phyloP scores from a whole-genome alignment of 169 alveolate species.

The Eimeria necatrix region DNA sequence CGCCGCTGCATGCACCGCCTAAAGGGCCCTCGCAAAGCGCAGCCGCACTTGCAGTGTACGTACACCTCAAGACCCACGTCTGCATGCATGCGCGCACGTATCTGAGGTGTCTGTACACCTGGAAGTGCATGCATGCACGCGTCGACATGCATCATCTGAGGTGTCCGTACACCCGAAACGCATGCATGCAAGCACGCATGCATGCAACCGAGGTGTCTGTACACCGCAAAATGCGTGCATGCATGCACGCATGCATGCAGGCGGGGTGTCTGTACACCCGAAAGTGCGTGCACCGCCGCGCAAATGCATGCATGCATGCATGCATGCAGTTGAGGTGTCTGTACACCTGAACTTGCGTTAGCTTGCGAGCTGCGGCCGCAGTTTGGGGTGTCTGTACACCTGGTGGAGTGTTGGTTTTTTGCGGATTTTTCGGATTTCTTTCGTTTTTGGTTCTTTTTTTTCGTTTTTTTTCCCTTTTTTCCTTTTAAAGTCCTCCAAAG shows the following conservation, averaged over 20 bases:
- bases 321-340: conserved; percentile 1
- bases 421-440: no score
- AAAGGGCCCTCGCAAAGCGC: no score
- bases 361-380: no score
- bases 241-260: background rate
- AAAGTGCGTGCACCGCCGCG: no score
- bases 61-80: no score
- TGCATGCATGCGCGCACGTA: no score
- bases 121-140: conserved; percentile 7
- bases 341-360: conserved; percentile 20
- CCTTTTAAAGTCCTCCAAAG: no score
- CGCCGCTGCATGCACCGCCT: no score
- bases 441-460: no score
- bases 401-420: no score
- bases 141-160: background rate
- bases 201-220: background rate
- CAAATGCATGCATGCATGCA: background rate
- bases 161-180: conserved; percentile 18
- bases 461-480: background rate
- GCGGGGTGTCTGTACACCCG: background rate
- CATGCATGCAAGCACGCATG: background rate
- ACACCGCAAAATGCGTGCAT: background rate
- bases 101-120: no score
- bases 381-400: background rate
- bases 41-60: no score